These are phyloP conservation scores for Lachnellula subtilissima DNA, from an alignment of 2,329 filamentous ascomycete species.

Conservation along the genomic window DNA sequence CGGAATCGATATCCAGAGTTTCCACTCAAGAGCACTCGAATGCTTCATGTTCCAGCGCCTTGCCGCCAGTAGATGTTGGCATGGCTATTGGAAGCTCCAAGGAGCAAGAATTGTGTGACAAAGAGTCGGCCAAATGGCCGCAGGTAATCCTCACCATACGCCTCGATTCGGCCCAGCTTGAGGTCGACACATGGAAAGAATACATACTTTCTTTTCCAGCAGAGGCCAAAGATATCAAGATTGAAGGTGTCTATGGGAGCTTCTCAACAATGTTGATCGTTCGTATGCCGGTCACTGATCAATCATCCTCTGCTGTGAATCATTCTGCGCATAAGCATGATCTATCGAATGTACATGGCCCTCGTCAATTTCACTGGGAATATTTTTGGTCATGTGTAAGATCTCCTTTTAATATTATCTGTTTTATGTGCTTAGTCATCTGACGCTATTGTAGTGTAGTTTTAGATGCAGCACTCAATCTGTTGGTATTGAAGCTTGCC, in stretches of 20 bases:
- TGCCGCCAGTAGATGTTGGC: neutral
- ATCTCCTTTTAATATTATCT: too few relatives aligned
- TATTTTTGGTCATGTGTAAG: too few relatives aligned
- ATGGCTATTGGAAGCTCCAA: neutral
- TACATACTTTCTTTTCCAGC: neutral
- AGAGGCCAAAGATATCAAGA: slow-evolving; percentile 1
- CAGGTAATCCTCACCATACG: neutral
- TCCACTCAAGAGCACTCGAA: neutral
- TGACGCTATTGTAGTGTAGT: too few relatives aligned
- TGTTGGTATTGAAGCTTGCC: too few relatives aligned
- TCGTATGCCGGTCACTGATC: slow-evolving; percentile 1
- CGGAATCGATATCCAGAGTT: neutral
- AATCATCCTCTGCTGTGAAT: too few relatives aligned
- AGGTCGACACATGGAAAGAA: neutral
- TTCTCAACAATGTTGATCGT: slow-evolving; percentile 8
- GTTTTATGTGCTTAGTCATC: too few relatives aligned
- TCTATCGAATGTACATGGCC: too few relatives aligned
- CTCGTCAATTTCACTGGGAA: too few relatives aligned
- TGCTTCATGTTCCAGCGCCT: neutral
- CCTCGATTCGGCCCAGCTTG: neutral
- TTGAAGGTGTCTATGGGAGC: slow-evolving; percentile 8
- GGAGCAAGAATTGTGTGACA: neutral
- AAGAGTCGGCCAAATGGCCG: neutral
- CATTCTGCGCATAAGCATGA: too few relatives aligned
- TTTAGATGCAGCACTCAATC: too few relatives aligned